Evolutionary conservation across 169 alveolate genomes (phyloP), one percentile per base, ranked within the genome.

Genomic region (Ophryocystis elektroscirrha): DNA sequence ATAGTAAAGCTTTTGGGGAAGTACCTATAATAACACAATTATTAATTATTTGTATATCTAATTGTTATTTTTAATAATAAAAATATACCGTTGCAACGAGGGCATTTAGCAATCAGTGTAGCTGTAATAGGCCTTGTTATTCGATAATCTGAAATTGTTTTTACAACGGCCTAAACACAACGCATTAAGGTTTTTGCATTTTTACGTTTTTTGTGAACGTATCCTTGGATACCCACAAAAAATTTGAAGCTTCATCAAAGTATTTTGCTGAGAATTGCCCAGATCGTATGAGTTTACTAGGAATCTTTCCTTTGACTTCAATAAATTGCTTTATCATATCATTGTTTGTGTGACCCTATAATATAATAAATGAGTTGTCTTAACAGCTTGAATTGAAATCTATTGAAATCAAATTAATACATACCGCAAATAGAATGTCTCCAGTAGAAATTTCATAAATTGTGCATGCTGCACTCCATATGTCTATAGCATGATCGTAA

Each of bases 381-480:
- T 35, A 22, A 28, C 41, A 15, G 65, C 53, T 46, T 46, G 63
- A 20, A 59, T 48, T 5, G 37, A 37, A 23, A 27, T 39, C 27
- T 19, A 56, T 3, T 5, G 45, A 2, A 4, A 41, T 25, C 1
- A 28, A 4, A 28, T 19, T 16, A 2, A 1, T 5, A 18, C 73
- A 24, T 67, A 74, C 84, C 36, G 89, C 77, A 62, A 94, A 91
- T 55, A 89, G 71, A 3, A 91, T 77, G 62, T 81, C 82, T 7
- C 97, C 97, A n/a, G 96, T 83, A 42, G 85, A 93, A 19, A 90
- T 62, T 65, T 94, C 99, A 66, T 72, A 87, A 15, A 94, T 68
- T 0, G 96, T 89, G 15, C 89, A 75, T 9, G 89, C 97, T 19
- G 91, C 83, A 29, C 92, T 74, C 97, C 98, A 90, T 24, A 89